Evolutionary conservation across 2,329 filamentous ascomycete genomes (phyloP).

Genomic region (Diaporthe sp.): DNA sequence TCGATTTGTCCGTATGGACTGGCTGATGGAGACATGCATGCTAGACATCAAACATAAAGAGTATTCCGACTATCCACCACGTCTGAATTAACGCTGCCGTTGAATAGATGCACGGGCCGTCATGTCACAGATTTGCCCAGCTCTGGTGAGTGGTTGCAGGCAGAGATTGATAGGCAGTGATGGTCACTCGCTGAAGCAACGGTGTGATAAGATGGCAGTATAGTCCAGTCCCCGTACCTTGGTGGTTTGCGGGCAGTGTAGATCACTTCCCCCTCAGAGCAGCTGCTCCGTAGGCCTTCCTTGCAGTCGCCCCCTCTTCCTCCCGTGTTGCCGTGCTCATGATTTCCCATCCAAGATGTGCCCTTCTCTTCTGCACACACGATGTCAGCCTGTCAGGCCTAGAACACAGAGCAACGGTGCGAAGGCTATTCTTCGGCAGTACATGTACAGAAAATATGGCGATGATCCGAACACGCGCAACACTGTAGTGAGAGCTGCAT

Average conservation of each 20-base stretch:
- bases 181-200: conserved; percentile 20
- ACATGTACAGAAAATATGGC: not conserved
- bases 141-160: not conserved
- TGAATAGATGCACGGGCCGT: not conserved
- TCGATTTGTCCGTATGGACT: not conserved
- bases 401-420: not conserved
- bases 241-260: not conserved
- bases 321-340: not conserved
- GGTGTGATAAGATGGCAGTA: conserved; percentile 13
- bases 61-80: not conserved
- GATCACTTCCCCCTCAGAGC: conserved; percentile 12
- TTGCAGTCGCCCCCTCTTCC: not conserved
- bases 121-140: not conserved
- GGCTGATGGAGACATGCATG: not conserved
- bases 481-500: not conserved
- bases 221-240: conserved; percentile 5
- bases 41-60: not conserved
- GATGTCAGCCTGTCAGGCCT: not conserved
- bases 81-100: not conserved
- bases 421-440: conserved; percentile 5
- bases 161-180: conserved; percentile 16
- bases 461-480: not conserved
- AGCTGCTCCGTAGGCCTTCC: conserved; percentile 5
- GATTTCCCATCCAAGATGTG: not conserved
- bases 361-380: not conserved